Evolutionary conservation across 352 stramenopile species (phyloP), one percentile per base, ranked within the genome.

Genomic region (Phytophthora citrophthora): DNA sequence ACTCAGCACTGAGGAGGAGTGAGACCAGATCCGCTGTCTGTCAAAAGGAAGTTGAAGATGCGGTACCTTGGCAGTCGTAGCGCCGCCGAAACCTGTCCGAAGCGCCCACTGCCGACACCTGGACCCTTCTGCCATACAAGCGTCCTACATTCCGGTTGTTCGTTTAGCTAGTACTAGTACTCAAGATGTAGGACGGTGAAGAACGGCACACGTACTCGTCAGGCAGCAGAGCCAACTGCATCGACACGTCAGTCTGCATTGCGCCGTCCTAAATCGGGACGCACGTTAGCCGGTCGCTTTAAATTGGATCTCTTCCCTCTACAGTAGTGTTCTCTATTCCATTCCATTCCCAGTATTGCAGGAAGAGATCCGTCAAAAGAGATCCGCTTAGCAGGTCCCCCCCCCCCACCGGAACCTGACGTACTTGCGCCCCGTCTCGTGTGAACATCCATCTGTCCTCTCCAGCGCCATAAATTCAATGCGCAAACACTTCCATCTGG

Each of bases 121-220:
- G 80, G 77, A 0, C 85, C 87, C 47, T 80, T 74, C 54, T 93
- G 80, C 87, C 85, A 95, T 44, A 85, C 68, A 38, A 90, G 66
- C 39, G 74, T 84, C 47, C 81, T 90, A 45, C 15, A 11, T 9
- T 32, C 6, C 26, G 5, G 7, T 6, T 7, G 26, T 9, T 32
- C 1, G 6, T 11, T 23, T 44, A 41, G n/a, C 10, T 16, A 29
- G 26, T 29, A 20, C 20, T 20, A 11, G 26, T 29, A 26, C 24
- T 16, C n/a, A 23, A 61, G 31, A 36, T 26, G 27, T 47, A 53
- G 26, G 18, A 12, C 44, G 34, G 8, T n/a, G 10, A 23, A 18
- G 13, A 15, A 23, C 3, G n/a, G 3, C 38, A 11, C 4, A 57
- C 71, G 20, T 36, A 90, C 81, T 88, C 76, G n/a, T 54, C 51